Percentiles rank a stretch among this genome's conserved stretches.
phyloP scores from a whole-genome alignment of 176 grass and related monocot species.

The Phragmites australis region DNA sequence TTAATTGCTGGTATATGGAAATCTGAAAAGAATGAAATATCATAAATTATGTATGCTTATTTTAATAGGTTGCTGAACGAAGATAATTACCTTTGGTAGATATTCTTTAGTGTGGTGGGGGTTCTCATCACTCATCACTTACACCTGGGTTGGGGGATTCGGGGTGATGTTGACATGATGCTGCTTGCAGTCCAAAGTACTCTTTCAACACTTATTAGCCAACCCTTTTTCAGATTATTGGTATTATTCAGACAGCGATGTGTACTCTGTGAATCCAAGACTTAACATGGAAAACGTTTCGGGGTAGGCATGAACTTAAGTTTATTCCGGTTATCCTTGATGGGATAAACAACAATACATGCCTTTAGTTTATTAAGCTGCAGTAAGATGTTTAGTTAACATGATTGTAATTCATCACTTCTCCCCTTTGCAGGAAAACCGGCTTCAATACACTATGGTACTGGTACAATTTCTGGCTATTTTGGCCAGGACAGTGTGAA shows the following conservation, averaged over 20 bases:
- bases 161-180: background rate
- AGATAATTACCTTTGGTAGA: background rate
- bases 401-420: background rate
- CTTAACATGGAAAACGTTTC: background rate
- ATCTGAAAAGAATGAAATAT: background rate
- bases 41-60: background rate
- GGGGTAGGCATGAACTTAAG: background rate
- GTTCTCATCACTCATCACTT: background rate
- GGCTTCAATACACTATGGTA: constrained; percentile 69
- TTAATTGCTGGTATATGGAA: background rate
- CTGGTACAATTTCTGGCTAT: constrained; percentile 72
- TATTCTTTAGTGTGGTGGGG: background rate
- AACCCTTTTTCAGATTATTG: background rate
- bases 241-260: background rate
- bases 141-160: background rate
- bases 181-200: background rate
- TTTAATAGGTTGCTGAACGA: background rate
- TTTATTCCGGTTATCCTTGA: background rate
- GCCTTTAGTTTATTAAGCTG: background rate
- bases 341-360: background rate
- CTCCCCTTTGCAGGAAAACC: constrained; percentile 53
- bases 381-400: background rate
- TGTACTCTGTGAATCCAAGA: background rate
- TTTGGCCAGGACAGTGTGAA: constrained; percentile 70
- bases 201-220: background rate